These are phyloP conservation scores for Aspergillus aculeatus DNA, from an alignment of 2,329 filamentous ascomycete species.

Conservation along the genomic window DNA sequence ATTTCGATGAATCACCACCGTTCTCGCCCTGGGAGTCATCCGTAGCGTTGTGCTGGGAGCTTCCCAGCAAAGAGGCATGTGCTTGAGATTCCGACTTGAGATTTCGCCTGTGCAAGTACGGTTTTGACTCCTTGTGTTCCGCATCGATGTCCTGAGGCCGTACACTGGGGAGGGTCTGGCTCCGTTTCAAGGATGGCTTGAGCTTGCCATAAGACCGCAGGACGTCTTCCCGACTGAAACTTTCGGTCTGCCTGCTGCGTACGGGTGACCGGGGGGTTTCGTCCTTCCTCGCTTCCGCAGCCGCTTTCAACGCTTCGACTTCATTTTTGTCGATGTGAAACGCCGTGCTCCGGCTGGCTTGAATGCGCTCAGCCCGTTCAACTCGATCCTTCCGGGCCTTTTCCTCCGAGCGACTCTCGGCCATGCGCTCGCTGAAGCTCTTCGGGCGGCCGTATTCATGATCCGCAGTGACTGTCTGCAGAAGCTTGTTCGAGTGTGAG, in stretches of 20 bases:
- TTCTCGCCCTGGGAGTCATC: conserved; percentile 19
- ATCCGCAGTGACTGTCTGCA: conserved; percentile 12
- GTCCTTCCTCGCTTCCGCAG: conserved; percentile 34
- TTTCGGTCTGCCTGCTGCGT: conserved; percentile 48
- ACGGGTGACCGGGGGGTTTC: conserved; percentile 45
- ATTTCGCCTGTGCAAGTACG: conserved; percentile 24
- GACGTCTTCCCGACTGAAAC: conserved; percentile 66
- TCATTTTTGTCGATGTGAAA: conserved; percentile 46
- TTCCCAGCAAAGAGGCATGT: conserved; percentile 11
- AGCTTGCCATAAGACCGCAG: conserved; percentile 34
- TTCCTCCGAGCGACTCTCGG: conserved; percentile 58
- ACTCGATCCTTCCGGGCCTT: conserved; percentile 39
- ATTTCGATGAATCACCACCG: conserved; percentile 57
- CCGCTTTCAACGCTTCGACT: conserved; percentile 43
- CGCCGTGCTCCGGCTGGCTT: conserved; percentile 42
- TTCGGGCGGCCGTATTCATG: conserved; percentile 41
- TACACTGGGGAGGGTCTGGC: conserved; percentile 34
- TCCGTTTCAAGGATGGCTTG: conserved; percentile 34
- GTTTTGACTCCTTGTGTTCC: conserved; percentile 17
- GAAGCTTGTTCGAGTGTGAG: conserved; percentile 24
- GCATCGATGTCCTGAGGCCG: conserved; percentile 15
- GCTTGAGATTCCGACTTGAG: conserved; percentile 24
- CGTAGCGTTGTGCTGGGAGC: conserved; percentile 17
- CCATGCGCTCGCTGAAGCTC: conserved; percentile 82
- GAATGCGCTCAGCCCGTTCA: conserved; percentile 37